phyloP scores from a whole-genome alignment of 176 grass and related monocot genomes.

The Raddia distichophylla region DNA sequence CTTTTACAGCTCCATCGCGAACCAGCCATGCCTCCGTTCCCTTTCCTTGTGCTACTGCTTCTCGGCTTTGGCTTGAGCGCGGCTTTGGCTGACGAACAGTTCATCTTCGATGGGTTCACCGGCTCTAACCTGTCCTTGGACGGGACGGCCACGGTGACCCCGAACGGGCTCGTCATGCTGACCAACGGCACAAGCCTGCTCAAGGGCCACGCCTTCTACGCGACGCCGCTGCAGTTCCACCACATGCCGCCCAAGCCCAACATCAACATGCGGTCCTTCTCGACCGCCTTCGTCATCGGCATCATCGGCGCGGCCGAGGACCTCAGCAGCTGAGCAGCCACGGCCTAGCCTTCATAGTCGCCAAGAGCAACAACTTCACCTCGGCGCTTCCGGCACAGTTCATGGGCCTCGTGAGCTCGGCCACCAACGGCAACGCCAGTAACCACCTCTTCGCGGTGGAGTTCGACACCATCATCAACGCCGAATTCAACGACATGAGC shows the following conservation, averaged over 20 bases:
- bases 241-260: conserved; percentile 25
- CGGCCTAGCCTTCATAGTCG: conserved; percentile 70
- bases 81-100: conserved; percentile 48
- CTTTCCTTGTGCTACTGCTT: background rate
- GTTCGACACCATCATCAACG: conserved; percentile 87
- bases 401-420: conserved; percentile 63
- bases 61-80: background rate
- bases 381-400: conserved; percentile 65
- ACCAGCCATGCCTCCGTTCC: background rate
- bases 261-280: conserved; percentile 68
- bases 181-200: conserved; percentile 65
- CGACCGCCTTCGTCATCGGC: conserved; percentile 76
- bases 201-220: conserved; percentile 77
- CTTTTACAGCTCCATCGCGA: no score
- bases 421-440: conserved; percentile 62
- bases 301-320: conserved; percentile 62
- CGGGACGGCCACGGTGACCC: conserved; percentile 62
- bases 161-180: conserved; percentile 54
- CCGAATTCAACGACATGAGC: conserved; percentile 77
- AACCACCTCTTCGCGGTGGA: conserved; percentile 83
- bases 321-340: conserved; percentile 79
- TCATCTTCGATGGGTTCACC: conserved; percentile 70
- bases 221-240: conserved; percentile 51
- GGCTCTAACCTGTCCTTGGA: conserved; percentile 57
- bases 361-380: conserved; percentile 53